Evolutionary conservation across 2,329 filamentous ascomycete species (phyloP), one percentile per base, ranked within the genome.

Genomic region (Colletotrichum tamarilloi): DNA sequence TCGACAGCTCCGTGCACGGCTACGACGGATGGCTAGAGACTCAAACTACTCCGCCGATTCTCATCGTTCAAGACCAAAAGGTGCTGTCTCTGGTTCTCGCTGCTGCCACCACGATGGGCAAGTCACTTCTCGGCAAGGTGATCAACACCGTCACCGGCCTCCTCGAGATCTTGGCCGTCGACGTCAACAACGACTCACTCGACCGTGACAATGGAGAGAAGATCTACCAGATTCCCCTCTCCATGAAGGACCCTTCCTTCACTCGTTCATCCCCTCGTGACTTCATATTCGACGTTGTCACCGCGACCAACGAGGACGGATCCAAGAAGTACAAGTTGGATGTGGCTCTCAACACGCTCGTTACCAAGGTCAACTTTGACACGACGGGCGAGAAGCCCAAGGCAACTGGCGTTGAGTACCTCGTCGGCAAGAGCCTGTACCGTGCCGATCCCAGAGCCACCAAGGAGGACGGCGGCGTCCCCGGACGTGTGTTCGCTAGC

Each of bases 11-110:
- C 22, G 87, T 86, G 3, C 89, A 91, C 75, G 89, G 89, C 5
- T 88, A 86, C 74, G 79, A 86, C 56, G 89, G 88, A 7, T 90
- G 87, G 87, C 82, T 89, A 2, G 28, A 65, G 59, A 62, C 53
- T 4, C 67, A 66, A 16, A 68, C 59, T 5, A 66, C 46, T 2
- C 55, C 59, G 14, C 49, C 30, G 0, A 64, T 59, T 1, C 42
- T 73, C 14, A 62, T 73, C 24, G 60, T 68, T 1, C 42, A 42
- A 66, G 71, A 70, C 30, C 59, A 14, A 14, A 71, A 60, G 49
- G 55, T 69, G n/a, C n/a, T 71, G 26, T 66, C 67, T 38, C 55
- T 70, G 16, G 60, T 73, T 14, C 60, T 66, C 19, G 67, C 67
- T n/a, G 60, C 71, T 14, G 60, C 71, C 9, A 65, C 67, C 8